Conservation (phyloP, 352 stramenopile genomes). For the Phytophthora nicotianae region DNA sequence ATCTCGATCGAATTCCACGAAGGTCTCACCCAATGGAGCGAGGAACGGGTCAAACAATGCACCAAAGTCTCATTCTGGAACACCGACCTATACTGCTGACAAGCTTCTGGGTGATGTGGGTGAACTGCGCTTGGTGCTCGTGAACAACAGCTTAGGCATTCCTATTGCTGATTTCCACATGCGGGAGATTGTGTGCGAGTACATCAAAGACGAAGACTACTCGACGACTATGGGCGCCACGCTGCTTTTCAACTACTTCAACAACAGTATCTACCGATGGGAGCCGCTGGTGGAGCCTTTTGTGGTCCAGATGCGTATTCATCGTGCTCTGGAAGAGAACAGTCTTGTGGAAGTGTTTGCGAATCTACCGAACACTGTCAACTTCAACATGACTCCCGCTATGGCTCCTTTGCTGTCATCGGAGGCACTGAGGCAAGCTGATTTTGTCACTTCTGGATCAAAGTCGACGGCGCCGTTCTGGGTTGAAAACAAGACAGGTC, state of each 20-base stretch:
- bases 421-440: slow-evolving; percentile 77
- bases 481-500: slow-evolving; percentile 88
- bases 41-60: slow-evolving; percentile 10
- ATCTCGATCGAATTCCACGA: slow-evolving; percentile 19
- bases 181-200: slow-evolving; percentile 88
- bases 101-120: slow-evolving; percentile 87
- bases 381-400: slow-evolving; percentile 87
- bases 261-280: slow-evolving; percentile 92
- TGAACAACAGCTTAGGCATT: slow-evolving; percentile 90
- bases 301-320: slow-evolving; percentile 73
- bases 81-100: slow-evolving; percentile 59
- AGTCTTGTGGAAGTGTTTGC: slow-evolving; percentile 80
- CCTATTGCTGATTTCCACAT: slow-evolving; percentile 88
- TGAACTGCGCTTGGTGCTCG: slow-evolving; percentile 81
- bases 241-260: slow-evolving; percentile 89
- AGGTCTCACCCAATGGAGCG: slow-evolving; percentile 1
- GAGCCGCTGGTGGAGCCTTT: slow-evolving; percentile 88
- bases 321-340: slow-evolving; percentile 72
- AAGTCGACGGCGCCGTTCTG: slow-evolving; percentile 90
- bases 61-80: slow-evolving; percentile 3
- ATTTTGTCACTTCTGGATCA: slow-evolving; percentile 86
- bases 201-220: slow-evolving; percentile 85
- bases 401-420: slow-evolving; percentile 87
- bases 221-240: slow-evolving; percentile 81
- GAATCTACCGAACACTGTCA: slow-evolving; percentile 85